Evolutionary conservation across 371 early-diverging fungal genomes (phyloP).

Genomic region (Conidiobolus coronatus): DNA sequence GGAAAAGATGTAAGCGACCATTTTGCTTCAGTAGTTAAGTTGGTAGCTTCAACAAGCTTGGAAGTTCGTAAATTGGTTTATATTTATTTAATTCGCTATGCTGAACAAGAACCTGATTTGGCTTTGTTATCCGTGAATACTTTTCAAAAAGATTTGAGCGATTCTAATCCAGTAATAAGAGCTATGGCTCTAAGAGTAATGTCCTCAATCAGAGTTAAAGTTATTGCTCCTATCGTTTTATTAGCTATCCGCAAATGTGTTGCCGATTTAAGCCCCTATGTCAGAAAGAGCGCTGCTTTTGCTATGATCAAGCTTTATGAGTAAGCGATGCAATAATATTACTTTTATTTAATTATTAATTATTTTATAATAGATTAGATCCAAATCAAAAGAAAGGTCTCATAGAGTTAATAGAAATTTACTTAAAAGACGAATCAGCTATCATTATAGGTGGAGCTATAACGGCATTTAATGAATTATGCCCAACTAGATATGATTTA

Average conservation of each 20-base stretch:
- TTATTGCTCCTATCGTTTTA: constrained; percentile 72
- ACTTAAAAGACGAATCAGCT: constrained; percentile 66
- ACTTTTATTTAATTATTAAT: neutral
- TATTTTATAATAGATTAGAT: constrained; percentile 32
- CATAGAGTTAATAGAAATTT: constrained; percentile 41
- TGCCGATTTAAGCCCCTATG: constrained; percentile 74
- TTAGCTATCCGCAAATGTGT: constrained; percentile 68
- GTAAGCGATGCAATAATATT: constrained; percentile 14
- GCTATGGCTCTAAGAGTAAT: constrained; percentile 88
- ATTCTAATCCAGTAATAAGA: constrained; percentile 73
- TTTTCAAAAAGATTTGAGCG: constrained; percentile 87
- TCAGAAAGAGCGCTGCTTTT: constrained; percentile 78
- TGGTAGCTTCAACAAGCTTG: constrained; percentile 71
- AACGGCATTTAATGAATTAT: constrained; percentile 64
- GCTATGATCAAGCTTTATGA: constrained; percentile 71
- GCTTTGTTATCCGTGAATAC: constrained; percentile 86
- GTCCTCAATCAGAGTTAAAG: constrained; percentile 78
- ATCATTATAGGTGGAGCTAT: constrained; percentile 71
- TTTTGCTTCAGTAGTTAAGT: constrained; percentile 91
- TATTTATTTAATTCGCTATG: constrained; percentile 79
- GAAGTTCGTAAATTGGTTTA: constrained; percentile 86
- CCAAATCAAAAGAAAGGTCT: constrained; percentile 44
- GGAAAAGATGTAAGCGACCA: constrained; percentile 78
- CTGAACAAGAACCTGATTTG: constrained; percentile 85
- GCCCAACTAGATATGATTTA: constrained; percentile 60